These are phyloP conservation scores for Maudiozyma barnettii DNA, from an alignment of 805 yeast species.

Conservation along the genomic window DNA sequence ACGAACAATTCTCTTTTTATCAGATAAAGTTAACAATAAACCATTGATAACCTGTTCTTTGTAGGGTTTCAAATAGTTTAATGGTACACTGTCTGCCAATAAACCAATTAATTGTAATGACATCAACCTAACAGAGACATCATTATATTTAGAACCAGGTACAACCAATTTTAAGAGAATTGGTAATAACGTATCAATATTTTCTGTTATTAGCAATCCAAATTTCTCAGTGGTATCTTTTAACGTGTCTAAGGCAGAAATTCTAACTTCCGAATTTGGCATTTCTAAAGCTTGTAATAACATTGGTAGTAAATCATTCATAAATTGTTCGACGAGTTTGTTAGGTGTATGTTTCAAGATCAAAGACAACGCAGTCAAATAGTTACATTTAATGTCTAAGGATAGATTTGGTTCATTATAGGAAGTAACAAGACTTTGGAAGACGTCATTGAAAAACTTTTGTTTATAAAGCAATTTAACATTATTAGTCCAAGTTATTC, in stretches of 20 bases:
- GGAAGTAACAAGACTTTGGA: slow-evolving; percentile 45
- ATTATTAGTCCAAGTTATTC: slow-evolving; percentile 41
- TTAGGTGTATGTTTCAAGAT: slow-evolving; percentile 57
- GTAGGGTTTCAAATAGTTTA: slow-evolving; percentile 41
- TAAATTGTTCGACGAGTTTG: slow-evolving; percentile 53
- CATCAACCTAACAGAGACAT: slow-evolving; percentile 43
- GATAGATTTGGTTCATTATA: slow-evolving; percentile 27
- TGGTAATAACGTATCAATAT: slow-evolving; percentile 50
- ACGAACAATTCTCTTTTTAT: slow-evolving; percentile 64
- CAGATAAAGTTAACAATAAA: slow-evolving; percentile 53
- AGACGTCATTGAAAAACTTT: slow-evolving; percentile 52
- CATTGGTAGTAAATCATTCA: slow-evolving; percentile 59
- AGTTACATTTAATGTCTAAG: slow-evolving; percentile 36
- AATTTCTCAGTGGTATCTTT: slow-evolving; percentile 47
- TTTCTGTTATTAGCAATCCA: slow-evolving; percentile 41
- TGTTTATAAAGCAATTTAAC: slow-evolving; percentile 72
- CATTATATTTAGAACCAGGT: slow-evolving; percentile 24
- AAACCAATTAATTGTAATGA: slow-evolving; percentile 51
- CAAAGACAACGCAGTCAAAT: slow-evolving; percentile 56
- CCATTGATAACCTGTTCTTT: slow-evolving; percentile 39
- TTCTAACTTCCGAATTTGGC: slow-evolving; percentile 39
- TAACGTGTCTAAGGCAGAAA: slow-evolving; percentile 54
- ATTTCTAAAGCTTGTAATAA: slow-evolving; percentile 54
- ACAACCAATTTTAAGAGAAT: slow-evolving; percentile 33
- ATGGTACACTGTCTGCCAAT: slow-evolving; percentile 33